Evolutionary conservation across 306 rosid species (phyloP).

Genomic region (Citrullus colocynthis): DNA sequence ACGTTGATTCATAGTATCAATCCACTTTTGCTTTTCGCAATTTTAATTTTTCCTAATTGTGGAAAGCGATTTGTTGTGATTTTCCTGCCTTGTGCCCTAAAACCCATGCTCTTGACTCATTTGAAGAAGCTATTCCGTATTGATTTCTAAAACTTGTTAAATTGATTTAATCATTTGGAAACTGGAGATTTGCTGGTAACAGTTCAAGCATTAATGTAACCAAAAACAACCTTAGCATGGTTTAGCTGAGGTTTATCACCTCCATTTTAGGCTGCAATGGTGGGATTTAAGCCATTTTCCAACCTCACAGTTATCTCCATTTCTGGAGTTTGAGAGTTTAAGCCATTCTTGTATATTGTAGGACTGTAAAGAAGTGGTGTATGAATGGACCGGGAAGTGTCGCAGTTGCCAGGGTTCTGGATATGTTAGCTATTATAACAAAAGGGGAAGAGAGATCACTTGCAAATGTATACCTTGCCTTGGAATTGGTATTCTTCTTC

Average conservation of each 20-base stretch:
- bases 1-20: not conserved
- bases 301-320: not conserved
- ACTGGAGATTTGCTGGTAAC: not conserved
- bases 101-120: not conserved
- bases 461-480: conserved; percentile 98
- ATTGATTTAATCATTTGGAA: too few species aligned
- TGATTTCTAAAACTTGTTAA: not conserved
- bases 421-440: conserved; percentile 55
- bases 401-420: conserved; percentile 96
- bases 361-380: conserved; percentile 95
- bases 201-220: not conserved
- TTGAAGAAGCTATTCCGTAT: not conserved
- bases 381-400: conserved; percentile 96
- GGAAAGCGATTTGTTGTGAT: not conserved
- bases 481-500: conserved; percentile 66
- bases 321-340: conserved; percentile 3
- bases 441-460: conserved; percentile 53
- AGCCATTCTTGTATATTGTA: conserved; percentile 16
- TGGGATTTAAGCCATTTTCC: not conserved
- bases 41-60: not conserved
- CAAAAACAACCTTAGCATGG: not conserved
- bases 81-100: not conserved
- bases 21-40: not conserved
- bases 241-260: not conserved
- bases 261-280: not conserved